Evolutionary conservation across 2,329 filamentous ascomycete species (phyloP).

Genomic region (Aspergillus fumigatus): DNA sequence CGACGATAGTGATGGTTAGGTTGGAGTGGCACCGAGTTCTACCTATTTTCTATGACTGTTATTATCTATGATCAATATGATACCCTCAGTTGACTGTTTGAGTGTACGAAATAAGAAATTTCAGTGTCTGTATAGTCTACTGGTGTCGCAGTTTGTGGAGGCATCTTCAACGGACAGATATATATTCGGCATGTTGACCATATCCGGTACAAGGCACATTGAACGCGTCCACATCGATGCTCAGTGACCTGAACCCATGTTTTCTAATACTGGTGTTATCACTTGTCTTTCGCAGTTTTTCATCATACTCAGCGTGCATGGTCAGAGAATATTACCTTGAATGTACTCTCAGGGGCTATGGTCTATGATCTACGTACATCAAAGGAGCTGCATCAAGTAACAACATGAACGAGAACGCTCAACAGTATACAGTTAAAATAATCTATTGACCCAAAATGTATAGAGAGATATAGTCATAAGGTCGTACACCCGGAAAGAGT

Average conservation of each 20-base stretch:
- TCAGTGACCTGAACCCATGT: not conserved
- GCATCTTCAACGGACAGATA: not conserved
- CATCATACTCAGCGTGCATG: not conserved
- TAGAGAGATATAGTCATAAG: slow-evolving; percentile 11
- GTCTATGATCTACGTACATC: not conserved
- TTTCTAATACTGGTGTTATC: not conserved
- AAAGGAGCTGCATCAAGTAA: not conserved
- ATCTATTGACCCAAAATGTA: slow-evolving; percentile 1
- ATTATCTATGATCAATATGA: not conserved
- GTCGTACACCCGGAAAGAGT: slow-evolving; percentile 14
- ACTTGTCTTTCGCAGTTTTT: not conserved
- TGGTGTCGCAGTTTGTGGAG: not conserved
- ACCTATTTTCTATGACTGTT: not conserved
- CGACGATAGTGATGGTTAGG: slow-evolving; percentile 8
- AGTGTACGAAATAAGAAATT: not conserved
- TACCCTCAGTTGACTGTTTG: not conserved
- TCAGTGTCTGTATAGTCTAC: not conserved
- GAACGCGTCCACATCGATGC: not conserved
- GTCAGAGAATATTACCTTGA: not conserved
- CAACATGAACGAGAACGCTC: not conserved
- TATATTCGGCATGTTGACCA: not conserved
- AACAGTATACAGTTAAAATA: not conserved
- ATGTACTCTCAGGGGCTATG: not conserved
- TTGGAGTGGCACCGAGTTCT: not conserved
- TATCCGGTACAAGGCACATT: not conserved